Percentiles rank a stretch among this genome's conserved stretches.
Conservation (phyloP, 177 flowering plant genomes). For the Vitis hybrid region DNA sequence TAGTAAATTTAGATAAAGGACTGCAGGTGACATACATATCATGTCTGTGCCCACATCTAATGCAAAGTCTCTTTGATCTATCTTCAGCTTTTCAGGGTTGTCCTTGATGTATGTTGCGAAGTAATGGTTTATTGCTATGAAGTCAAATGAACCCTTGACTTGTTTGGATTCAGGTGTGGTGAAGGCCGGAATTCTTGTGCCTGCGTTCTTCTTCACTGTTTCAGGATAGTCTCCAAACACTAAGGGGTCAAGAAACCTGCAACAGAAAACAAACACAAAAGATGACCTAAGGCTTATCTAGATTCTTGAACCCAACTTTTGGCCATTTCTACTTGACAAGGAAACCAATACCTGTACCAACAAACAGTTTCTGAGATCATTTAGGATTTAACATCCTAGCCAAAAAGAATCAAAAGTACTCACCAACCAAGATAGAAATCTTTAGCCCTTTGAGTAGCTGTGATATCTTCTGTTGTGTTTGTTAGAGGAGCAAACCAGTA, state of each 20-base stretch:
- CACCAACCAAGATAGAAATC: slow-evolving; percentile 68
- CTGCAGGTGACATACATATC: slow-evolving; percentile 21
- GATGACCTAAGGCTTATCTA: neutral
- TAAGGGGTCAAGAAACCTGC: slow-evolving; percentile 58
- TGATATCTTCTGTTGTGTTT: slow-evolving; percentile 40
- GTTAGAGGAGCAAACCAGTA: slow-evolving; percentile 34
- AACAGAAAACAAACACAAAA: slow-evolving; percentile 4
- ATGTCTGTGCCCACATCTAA: slow-evolving; percentile 30
- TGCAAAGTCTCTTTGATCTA: slow-evolving; percentile 23
- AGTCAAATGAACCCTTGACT: slow-evolving; percentile 60
- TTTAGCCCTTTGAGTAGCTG: slow-evolving; percentile 49
- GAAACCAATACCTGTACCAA: neutral
- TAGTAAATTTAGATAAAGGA: neutral
- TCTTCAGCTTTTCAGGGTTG: slow-evolving; percentile 16
- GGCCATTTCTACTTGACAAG: too few relatives aligned
- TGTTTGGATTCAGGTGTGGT: slow-evolving; percentile 34
- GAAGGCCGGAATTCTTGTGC: slow-evolving; percentile 49
- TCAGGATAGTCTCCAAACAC: slow-evolving; percentile 65
- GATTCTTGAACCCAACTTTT: neutral
- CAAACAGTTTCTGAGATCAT: too few relatives aligned
- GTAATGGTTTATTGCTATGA: slow-evolving; percentile 57
- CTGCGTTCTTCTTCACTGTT: slow-evolving; percentile 40
- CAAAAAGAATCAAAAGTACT: slow-evolving; percentile 2
- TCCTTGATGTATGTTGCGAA: slow-evolving; percentile 22
- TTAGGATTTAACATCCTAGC: too few relatives aligned